Evolutionary conservation across 345 rosid genomes (phyloP).

Genomic region (Pseudoturritis turrita): DNA sequence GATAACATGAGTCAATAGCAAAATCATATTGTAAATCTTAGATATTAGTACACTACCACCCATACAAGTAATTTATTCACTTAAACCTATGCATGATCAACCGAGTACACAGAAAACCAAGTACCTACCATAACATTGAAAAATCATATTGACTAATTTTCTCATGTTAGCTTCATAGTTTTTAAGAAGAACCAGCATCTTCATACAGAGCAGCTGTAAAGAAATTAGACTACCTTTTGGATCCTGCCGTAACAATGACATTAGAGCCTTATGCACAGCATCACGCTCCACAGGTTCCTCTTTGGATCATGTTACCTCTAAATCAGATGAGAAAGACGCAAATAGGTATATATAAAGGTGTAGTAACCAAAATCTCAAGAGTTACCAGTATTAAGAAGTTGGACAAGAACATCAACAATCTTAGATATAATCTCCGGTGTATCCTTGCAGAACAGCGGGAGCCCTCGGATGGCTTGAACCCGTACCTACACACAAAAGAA

Average conservation of each 20-base stretch:
- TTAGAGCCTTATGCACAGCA: conserved; percentile 94
- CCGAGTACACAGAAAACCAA: background rate
- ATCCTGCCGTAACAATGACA: conserved; percentile 95
- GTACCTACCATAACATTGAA: background rate
- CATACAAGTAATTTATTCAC: background rate
- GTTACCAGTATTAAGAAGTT: conserved; percentile 71
- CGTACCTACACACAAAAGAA: conserved; percentile 58
- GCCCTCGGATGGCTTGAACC: conserved; percentile 95
- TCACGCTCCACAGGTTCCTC: conserved; percentile 96
- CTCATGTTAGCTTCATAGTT: background rate
- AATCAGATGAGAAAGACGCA: background rate
- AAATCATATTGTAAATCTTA: background rate
- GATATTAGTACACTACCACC: background rate
- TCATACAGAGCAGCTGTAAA: background rate
- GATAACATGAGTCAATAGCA: background rate
- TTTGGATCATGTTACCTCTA: conserved; percentile 23
- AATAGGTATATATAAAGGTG: background rate
- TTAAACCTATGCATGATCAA: background rate
- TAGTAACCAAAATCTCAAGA: conserved; percentile 11
- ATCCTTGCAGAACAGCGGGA: conserved; percentile 95
- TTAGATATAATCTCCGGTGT: conserved; percentile 69
- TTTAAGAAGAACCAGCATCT: background rate
- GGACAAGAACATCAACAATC: conserved; percentile 84
- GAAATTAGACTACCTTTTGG: conserved; percentile 70
- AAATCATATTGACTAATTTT: background rate